Conservation (phyloP, 345 rosid genomes). For the Eucalyptus fibrosa region DNA sequence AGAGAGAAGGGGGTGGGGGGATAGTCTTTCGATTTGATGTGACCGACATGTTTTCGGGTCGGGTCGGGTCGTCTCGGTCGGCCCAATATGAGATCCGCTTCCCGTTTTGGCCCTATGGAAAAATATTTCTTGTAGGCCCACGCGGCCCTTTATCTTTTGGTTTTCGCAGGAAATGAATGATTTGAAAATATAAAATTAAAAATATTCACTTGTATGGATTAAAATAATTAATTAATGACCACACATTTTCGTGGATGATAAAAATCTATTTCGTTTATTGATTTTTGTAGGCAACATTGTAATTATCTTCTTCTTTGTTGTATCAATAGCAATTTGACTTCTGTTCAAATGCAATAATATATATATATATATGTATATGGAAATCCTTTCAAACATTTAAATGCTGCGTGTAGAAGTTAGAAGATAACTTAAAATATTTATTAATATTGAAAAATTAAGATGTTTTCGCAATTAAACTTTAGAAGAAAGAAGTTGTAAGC, state of each 20-base stretch:
- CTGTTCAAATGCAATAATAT: background rate
- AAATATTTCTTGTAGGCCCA: background rate
- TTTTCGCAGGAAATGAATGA: background rate
- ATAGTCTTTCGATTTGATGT: background rate
- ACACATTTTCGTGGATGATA: rapidly evolving
- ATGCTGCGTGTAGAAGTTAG: background rate
- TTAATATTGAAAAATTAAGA: background rate
- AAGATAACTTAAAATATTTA: background rate
- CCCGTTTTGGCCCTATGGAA: background rate
- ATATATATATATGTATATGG: no score
- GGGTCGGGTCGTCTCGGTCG: background rate
- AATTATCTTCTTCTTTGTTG: background rate
- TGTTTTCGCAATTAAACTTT: background rate
- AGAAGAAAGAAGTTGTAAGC: background rate
- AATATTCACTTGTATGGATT: rapidly evolving
- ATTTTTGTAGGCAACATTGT: background rate
- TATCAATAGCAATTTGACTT: background rate
- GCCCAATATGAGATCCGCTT: background rate
- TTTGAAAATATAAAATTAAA: background rate
- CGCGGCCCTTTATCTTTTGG: background rate
- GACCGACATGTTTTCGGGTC: background rate
- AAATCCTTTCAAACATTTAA: background rate
- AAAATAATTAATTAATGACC: background rate
- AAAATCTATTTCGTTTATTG: background rate
- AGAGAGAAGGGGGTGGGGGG: background rate